phyloP scores from a whole-genome alignment of 2,329 filamentous ascomycete genomes.

The Epicoccum nigrum region DNA sequence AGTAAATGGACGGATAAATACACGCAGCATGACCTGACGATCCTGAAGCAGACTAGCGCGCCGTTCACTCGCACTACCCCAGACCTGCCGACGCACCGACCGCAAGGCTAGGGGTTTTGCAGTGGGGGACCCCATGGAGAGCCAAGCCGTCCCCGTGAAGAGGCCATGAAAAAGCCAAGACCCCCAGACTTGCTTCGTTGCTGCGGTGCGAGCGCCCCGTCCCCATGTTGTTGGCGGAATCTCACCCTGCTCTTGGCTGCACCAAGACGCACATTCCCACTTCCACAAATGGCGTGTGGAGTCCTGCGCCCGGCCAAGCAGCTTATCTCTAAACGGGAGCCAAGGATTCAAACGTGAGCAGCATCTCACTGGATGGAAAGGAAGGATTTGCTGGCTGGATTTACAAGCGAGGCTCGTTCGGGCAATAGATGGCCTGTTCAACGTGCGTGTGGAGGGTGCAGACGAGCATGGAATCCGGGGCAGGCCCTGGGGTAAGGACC shows the following conservation, averaged over 20 bases:
- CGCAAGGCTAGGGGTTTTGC: not conserved
- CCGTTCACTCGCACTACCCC: conserved; percentile 7
- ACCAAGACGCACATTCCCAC: conserved; percentile 19
- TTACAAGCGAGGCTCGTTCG: conserved; percentile 10
- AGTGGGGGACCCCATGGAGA: conserved; percentile 1
- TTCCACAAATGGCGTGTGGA: conserved; percentile 19
- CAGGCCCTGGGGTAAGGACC: conserved; percentile 18
- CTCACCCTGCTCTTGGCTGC: conserved; percentile 20
- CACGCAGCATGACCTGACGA: not conserved
- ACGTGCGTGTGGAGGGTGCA: conserved; percentile 22
- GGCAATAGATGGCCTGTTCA: conserved; percentile 10
- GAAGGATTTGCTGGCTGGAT: conserved; percentile 15
- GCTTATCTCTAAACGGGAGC: conserved; percentile 12
- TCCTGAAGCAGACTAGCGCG: conserved; percentile 5
- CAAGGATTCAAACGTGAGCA: conserved; percentile 9
- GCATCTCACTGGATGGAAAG: conserved; percentile 21
- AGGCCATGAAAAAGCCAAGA: conserved; percentile 7
- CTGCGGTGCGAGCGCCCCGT: conserved; percentile 13
- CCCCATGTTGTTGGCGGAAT: conserved; percentile 13
- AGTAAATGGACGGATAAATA: conserved; percentile 17
- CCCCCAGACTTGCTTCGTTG: conserved; percentile 12
- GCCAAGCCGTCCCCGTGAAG: not conserved
- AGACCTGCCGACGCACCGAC: conserved; percentile 8
- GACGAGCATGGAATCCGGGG: conserved; percentile 21
- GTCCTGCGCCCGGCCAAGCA: conserved; percentile 18